These are phyloP conservation scores for Platanthera zijinensis DNA, from an alignment of 106 monocot species.

Conservation along the genomic window DNA sequence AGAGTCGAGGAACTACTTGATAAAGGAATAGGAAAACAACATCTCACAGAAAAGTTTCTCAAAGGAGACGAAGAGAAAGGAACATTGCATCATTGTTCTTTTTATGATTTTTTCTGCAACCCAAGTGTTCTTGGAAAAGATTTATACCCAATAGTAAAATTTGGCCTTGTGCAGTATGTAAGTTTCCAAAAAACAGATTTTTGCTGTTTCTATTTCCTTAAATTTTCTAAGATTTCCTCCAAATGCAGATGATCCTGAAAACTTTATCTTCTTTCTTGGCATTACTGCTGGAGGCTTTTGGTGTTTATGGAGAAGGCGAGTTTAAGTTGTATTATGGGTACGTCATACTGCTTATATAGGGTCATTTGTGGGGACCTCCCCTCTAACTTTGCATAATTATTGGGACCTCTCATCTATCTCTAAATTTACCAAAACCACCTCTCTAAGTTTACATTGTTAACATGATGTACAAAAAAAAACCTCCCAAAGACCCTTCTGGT, in stretches of 20 bases:
- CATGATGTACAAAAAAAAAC: too few species aligned
- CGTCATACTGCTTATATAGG: not conserved
- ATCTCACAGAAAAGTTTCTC: constrained; percentile 37
- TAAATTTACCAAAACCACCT: too few species aligned
- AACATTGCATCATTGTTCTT: constrained; percentile 9
- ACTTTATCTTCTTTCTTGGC: constrained; percentile 69
- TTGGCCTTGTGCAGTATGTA: constrained; percentile 82
- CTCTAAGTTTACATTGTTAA: too few species aligned
- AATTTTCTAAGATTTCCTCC: constrained; percentile 1
- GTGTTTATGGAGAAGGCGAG: constrained; percentile 82
- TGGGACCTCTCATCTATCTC: too few species aligned
- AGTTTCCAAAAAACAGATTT: constrained; percentile 7
- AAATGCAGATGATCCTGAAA: constrained; percentile 74
- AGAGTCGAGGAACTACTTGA: constrained; percentile 55
- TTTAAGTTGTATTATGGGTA: constrained; percentile 94
- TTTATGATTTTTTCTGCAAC: constrained; percentile 47
- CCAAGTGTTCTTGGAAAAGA: constrained; percentile 51
- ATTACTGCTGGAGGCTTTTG: constrained; percentile 62
- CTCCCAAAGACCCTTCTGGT: too few species aligned
- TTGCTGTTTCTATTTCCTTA: not conserved
- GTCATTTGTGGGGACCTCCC: too few species aligned
- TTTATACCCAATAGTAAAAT: constrained; percentile 56
- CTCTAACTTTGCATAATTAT: too few species aligned
- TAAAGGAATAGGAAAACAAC: constrained; percentile 20
- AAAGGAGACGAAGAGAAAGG: constrained; percentile 30